A percentile compares a stretch with the other conserved stretches of the same genome.
These are phyloP conservation scores for Coemansia sp. DNA, from an alignment of 192 early-diverging fungal genomes.

Conservation along the genomic window DNA sequence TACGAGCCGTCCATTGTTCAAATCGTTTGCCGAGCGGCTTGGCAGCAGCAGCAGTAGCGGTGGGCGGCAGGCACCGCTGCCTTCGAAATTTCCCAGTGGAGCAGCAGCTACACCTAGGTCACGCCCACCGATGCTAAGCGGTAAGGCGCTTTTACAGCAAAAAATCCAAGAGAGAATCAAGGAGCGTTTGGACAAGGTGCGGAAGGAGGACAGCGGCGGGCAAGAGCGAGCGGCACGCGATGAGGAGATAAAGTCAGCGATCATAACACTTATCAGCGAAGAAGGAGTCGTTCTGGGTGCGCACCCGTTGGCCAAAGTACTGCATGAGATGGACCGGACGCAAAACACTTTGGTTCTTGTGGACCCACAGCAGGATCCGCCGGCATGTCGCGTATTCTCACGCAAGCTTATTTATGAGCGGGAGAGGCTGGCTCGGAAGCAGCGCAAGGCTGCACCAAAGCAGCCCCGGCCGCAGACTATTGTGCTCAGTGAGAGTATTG, in stretches of 20 bases:
- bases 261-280: slow-evolving; percentile 26
- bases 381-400: slow-evolving; percentile 40
- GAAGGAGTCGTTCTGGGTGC: slow-evolving; percentile 20
- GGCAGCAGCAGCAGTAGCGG: background rate
- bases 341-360: slow-evolving; percentile 31
- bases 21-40: slow-evolving; percentile 5
- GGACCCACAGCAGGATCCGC: slow-evolving; percentile 19
- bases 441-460: background rate
- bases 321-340: slow-evolving; percentile 27
- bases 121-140: background rate
- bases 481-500: slow-evolving; percentile 19
- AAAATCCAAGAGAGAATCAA: slow-evolving; percentile 16
- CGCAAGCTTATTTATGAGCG: slow-evolving; percentile 43
- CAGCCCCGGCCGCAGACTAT: slow-evolving; percentile 28
- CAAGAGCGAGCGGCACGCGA: slow-evolving; percentile 28
- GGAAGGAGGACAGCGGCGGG: slow-evolving; percentile 1
- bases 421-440: slow-evolving; percentile 32
- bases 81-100: background rate
- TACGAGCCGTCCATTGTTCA: background rate
- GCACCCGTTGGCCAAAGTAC: slow-evolving; percentile 18
- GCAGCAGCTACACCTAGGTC: background rate
- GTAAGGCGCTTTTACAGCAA: slow-evolving; percentile 15
- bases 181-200: slow-evolving; percentile 7
- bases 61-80: background rate
- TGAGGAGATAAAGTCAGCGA: slow-evolving; percentile 35